Base-by-base conservation (phyloP, 345 rosid species). In the Eucalyptus lansdowneana region DNA sequence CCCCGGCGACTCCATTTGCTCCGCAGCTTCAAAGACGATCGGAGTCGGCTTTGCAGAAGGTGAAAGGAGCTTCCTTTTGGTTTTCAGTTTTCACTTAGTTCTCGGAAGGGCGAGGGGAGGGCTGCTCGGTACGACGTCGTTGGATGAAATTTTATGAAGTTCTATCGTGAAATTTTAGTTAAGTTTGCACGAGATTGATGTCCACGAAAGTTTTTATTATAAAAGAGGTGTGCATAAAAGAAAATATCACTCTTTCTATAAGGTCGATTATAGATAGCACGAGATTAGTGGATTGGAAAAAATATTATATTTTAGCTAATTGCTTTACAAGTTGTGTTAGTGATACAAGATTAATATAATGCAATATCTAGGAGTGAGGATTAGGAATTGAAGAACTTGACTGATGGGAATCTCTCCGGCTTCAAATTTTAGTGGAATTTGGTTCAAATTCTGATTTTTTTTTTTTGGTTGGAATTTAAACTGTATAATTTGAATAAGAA, bases 1-100 rank as follows among this genome's bases (percentile, higher is more conserved):
- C 40, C 98, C 97, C 37, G 97, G 76, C 65, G 97, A 88, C 86
- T 91, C 97, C 98, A 95, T 97, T 76, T 80, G 54, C 90, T 91
- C 67, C 87, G 89, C 27, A 29, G 13, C 37, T 58, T 14, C 81
- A 50, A 8, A 29, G 65, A 6, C n/a, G 47, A 37, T 21, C 47
- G 14, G 29, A 34, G 45, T 4, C 19, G 50, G 65, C 58, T 44
- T 42, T 37, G n/a, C n/a, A 19, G 47, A 22, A 72, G 15, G 83
- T 9, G 4, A 1, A 37, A 19, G 45, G 27, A 21, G 45, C 45
- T 37, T 11, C 27, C 47, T 76, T 76, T 34, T 21, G 25, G 58
- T 21, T 21, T n/a, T n/a, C n/a, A n/a, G n/a, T n/a, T n/a, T 21
- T 11, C 27, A 11, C 27, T 0, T 6, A 47, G 45, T 21, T 37